Base-by-base conservation (phyloP, 768 basidiomycete genomes). In the Mycena sanguinolenta region DNA sequence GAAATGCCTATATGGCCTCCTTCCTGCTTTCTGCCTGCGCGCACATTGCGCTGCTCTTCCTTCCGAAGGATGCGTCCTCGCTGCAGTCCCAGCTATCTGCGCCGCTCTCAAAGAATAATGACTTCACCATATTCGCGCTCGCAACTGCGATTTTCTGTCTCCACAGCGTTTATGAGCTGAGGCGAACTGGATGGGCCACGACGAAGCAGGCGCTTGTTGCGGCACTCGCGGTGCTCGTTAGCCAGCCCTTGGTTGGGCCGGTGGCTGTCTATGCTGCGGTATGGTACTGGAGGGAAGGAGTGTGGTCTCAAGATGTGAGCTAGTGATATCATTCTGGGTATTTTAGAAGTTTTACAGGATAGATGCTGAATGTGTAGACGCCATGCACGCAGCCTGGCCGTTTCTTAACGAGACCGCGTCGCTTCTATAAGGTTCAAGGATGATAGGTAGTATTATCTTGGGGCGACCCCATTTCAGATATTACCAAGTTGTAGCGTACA, bases 121-220 rank as follows among this genome's bases (percentile, higher is more conserved):
- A 61, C 42, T 61, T 61, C 32, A 28, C 59, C 1, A 16, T 61
- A 16, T 61, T 61, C 16, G 59, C 42, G 34, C 42, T 61, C 12
- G 44, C 59, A 7, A 61, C 42, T 2, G 44, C 59, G 39, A 42
- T 61, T 12, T 61, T 30, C 16, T 61, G 16, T 16, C 44, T 61
- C 16, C 21, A 61, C 28, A 61, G 42, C 59, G 59, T 61, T 42
- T 61, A 44, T 32, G 59, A 61, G 44, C 59, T 61, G 4, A 28
- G 59, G 19, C 39, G 59, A n/a, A 61, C 23, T 19, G 59, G 59
- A 21, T 61, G 46, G 42, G 59, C 59, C 5, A 44, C 42, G 19
- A 61, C 59, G 12, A 23, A 23, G 59, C 59, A 61, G 59, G 59
- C 44, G 25, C 16, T 46, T 17, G 21, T n/a, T 2, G 59, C 59